phyloP scores from a whole-genome alignment of 2,329 filamentous ascomycete species.

The Cladophialophora bantiana region DNA sequence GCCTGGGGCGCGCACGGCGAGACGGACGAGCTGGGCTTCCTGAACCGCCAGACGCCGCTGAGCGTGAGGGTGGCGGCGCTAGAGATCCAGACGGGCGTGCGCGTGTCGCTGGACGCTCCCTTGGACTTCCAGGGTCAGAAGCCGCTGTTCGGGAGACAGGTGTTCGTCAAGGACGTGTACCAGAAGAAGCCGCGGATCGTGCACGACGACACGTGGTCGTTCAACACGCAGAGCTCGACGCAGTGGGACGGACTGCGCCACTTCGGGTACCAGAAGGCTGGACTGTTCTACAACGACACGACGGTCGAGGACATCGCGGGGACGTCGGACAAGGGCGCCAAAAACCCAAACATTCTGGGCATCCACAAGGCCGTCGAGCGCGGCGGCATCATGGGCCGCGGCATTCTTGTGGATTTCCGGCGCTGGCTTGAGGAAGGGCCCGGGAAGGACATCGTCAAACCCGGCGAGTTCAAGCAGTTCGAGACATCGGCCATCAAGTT shows the following conservation, averaged over 20 bases:
- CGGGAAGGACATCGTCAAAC: slow-evolving; percentile 23
- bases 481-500: slow-evolving; percentile 45
- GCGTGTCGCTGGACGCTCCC: slow-evolving; percentile 45
- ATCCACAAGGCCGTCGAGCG: slow-evolving; percentile 47
- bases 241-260: slow-evolving; percentile 43
- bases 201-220: slow-evolving; percentile 42
- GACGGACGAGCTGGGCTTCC: slow-evolving; percentile 60
- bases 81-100: slow-evolving; percentile 53
- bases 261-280: slow-evolving; percentile 39
- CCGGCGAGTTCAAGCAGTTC: slow-evolving; percentile 44
- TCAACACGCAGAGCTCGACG: slow-evolving; percentile 41
- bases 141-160: slow-evolving; percentile 47
- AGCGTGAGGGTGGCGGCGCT: slow-evolving; percentile 49
- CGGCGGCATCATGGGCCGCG: slow-evolving; percentile 54
- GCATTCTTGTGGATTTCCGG: slow-evolving; percentile 57
- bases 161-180: slow-evolving; percentile 44
- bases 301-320: slow-evolving; percentile 41
- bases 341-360: slow-evolving; percentile 37
- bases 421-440: slow-evolving; percentile 51
- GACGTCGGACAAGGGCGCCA: slow-evolving; percentile 21
- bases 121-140: slow-evolving; percentile 48
- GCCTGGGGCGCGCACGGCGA: slow-evolving; percentile 64
- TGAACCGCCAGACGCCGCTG: slow-evolving; percentile 62
- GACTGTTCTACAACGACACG: slow-evolving; percentile 40
- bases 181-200: slow-evolving; percentile 42